Percentiles rank a stretch among this genome's conserved stretches.
These are phyloP conservation scores for Pseudogymnoascus sp. DNA, from an alignment of 2,329 filamentous ascomycete genomes.

Conservation along the genomic window DNA sequence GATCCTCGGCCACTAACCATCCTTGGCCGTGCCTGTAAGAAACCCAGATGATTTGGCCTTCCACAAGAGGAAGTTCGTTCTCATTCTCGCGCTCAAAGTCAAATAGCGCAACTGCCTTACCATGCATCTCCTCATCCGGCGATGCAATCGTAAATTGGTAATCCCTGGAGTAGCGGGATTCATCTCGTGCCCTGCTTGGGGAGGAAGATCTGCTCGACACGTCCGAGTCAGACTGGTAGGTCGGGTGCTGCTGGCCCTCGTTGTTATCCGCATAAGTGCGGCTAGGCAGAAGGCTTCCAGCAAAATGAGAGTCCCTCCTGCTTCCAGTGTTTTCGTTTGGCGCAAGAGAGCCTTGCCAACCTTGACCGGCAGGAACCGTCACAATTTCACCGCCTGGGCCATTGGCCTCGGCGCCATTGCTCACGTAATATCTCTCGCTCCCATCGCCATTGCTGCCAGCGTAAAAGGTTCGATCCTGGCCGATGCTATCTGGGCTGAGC, in stretches of 20 bases:
- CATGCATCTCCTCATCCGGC: constrained; percentile 95
- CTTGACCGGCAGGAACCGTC: constrained; percentile 63
- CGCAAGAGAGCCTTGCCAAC: constrained; percentile 19
- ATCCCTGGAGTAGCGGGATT: constrained; percentile 78
- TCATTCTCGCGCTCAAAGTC: constrained; percentile 94
- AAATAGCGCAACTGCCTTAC: constrained; percentile 89
- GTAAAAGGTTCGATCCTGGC: constrained; percentile 58
- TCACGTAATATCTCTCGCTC: constrained; percentile 66
- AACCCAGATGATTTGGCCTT: constrained; percentile 94
- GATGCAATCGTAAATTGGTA: constrained; percentile 94
- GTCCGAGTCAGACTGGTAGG: constrained; percentile 44
- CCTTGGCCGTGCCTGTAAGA: constrained; percentile 94
- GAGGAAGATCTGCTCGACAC: constrained; percentile 52
- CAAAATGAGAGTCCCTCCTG: constrained; percentile 47
- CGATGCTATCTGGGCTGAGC: constrained; percentile 42
- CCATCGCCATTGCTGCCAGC: constrained; percentile 60
- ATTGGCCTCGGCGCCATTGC: constrained; percentile 60
- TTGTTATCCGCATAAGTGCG: constrained; percentile 31
- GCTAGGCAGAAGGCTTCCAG: constrained; percentile 35
- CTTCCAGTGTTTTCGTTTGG: constrained; percentile 36
- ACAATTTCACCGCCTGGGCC: constrained; percentile 74
- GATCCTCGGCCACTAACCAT: constrained; percentile 95
- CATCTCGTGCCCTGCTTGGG: constrained; percentile 51
- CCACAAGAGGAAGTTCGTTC: constrained; percentile 84
- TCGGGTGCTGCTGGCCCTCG: constrained; percentile 29